A percentile compares a stretch with the other conserved stretches of the same genome.
Evolutionary conservation across 805 yeast genomes (phyloP).

Genomic region (Candida silvicultrix): DNA sequence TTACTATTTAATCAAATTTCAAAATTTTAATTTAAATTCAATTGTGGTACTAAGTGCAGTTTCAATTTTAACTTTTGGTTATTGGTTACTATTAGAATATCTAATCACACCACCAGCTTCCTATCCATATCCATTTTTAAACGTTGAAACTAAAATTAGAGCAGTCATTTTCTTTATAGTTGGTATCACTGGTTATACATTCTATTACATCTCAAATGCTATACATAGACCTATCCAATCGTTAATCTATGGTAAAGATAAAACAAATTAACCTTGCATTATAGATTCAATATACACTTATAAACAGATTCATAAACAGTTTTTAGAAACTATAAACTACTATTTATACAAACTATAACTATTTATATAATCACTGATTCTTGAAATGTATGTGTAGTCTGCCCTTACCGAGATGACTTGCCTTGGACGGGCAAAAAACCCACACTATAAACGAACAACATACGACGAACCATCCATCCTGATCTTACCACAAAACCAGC

Average conservation of each 20-base stretch:
- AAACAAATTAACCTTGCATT: neutral
- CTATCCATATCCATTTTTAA: slow-evolving; percentile 66
- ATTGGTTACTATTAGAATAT: slow-evolving; percentile 46
- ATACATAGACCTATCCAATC: slow-evolving; percentile 17
- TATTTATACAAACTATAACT: no score
- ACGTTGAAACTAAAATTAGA: slow-evolving; percentile 41
- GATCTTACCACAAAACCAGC: no score
- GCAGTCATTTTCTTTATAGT: slow-evolving; percentile 43
- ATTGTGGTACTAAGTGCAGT: slow-evolving; percentile 35
- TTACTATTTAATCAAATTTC: slow-evolving; percentile 45
- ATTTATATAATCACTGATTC: no score
- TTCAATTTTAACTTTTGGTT: slow-evolving; percentile 33
- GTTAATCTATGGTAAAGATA: neutral
- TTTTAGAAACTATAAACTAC: no score
- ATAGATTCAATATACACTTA: no score
- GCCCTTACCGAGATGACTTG: no score
- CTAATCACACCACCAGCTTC: slow-evolving; percentile 41
- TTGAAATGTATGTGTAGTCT: no score
- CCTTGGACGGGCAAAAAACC: no score
- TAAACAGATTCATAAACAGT: no score
- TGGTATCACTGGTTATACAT: slow-evolving; percentile 28
- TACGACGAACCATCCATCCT: no score
- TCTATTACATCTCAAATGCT: slow-evolving; percentile 23
- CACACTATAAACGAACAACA: no score
- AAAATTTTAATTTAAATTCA: slow-evolving; percentile 31